Percentiles rank a stretch among this genome's conserved stretches.
Evolutionary conservation across 129 eudicot genomes (phyloP).

Genomic region (Logfia minima): DNA sequence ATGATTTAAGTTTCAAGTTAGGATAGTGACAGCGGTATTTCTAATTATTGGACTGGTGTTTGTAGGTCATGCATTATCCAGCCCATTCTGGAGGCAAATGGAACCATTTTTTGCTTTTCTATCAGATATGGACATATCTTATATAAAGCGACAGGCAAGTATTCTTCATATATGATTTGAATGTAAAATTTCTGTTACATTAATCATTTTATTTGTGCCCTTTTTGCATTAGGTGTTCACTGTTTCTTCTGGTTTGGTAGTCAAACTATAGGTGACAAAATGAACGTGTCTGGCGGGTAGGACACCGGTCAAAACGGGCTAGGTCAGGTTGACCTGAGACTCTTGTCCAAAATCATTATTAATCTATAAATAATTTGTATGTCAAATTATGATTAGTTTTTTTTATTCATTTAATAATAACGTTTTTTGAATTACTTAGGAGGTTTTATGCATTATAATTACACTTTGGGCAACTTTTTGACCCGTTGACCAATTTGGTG

Average conservation of each 20-base stretch:
- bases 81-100: conserved; percentile 77
- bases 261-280: neutral
- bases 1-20: conserved; percentile 5
- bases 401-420: neutral
- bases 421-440: neutral
- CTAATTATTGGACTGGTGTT: conserved; percentile 19
- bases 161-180: conserved; percentile 7
- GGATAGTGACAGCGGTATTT: neutral
- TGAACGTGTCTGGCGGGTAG: neutral
- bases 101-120: conserved; percentile 62
- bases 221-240: neutral
- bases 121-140: conserved; percentile 55
- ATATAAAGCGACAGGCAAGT: conserved; percentile 64
- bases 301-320: neutral
- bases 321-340: neutral
- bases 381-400: neutral
- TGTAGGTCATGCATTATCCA: conserved; percentile 60
- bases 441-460: neutral
- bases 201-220: neutral
- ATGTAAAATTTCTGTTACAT: neutral
- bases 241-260: neutral
- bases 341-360: neutral
- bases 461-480: neutral
- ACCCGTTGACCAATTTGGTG: neutral
- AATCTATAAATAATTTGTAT: neutral